phyloP scores from a whole-genome alignment of 441 rosid genomes.

The Croton laevigatus region DNA sequence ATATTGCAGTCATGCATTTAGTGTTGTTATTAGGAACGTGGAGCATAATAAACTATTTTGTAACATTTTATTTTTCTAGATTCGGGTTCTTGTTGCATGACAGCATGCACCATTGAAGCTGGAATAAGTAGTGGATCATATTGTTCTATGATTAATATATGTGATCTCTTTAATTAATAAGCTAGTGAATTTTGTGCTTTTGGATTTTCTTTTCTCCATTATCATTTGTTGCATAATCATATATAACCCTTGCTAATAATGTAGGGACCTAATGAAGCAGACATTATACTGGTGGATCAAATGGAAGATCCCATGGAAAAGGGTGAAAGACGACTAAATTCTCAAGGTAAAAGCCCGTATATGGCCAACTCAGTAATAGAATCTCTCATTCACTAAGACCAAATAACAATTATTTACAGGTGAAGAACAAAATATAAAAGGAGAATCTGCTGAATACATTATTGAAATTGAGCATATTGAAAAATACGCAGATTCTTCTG shows the following conservation, averaged over 20 bases:
- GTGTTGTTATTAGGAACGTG: not conserved
- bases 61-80: not conserved
- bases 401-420: not conserved
- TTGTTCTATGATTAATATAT: not conserved
- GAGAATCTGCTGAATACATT: not conserved
- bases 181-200: not conserved
- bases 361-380: not conserved
- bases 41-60: not conserved
- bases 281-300: not conserved
- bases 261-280: not conserved
- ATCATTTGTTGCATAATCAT: not conserved
- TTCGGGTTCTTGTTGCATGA: not conserved
- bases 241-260: not conserved
- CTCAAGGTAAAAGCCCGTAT: conserved; percentile 8
- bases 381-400: not conserved
- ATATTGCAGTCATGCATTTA: not conserved
- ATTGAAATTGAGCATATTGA: not conserved
- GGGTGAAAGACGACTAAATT: not conserved
- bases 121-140: not conserved
- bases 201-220: not conserved
- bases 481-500: conserved; percentile 7
- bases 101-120: not conserved
- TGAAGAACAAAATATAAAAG: not conserved
- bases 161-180: not conserved
- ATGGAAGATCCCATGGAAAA: not conserved